phyloP scores from a whole-genome alignment of 805 yeast species.

The Yamadazyma nakazawae region DNA sequence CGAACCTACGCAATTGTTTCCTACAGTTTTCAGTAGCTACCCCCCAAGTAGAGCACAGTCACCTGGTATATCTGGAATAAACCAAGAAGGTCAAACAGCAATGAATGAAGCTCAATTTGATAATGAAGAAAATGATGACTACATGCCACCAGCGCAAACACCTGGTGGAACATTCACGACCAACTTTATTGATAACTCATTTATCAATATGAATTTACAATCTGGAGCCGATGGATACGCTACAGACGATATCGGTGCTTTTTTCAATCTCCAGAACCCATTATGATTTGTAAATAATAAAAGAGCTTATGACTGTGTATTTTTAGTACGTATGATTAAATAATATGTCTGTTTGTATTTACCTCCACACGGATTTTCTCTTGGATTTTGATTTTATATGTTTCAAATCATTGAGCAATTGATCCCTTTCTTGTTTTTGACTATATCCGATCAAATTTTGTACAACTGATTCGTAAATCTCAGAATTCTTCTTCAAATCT shows the following conservation, averaged over 20 bases:
- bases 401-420: constrained; percentile 32
- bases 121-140: background rate
- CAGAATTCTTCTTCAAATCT: constrained; percentile 59
- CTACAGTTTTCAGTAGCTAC: constrained; percentile 32
- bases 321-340: background rate
- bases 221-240: constrained; percentile 24
- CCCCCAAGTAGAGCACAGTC: constrained; percentile 39
- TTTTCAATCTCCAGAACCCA: constrained; percentile 24
- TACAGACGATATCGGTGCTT: constrained; percentile 19
- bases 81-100: background rate
- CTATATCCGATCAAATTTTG: constrained; percentile 89
- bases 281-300: background rate
- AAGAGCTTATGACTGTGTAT: background rate
- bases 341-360: background rate
- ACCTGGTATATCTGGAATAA: constrained; percentile 18
- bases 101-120: background rate
- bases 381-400: constrained; percentile 19
- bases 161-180: constrained; percentile 30
- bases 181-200: constrained; percentile 41
- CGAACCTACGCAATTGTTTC: constrained; percentile 57
- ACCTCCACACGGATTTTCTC: constrained; percentile 13
- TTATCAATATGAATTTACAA: constrained; percentile 42
- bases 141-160: constrained; percentile 14
- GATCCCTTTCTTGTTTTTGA: constrained; percentile 65
- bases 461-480: constrained; percentile 80